Percentiles rank a stretch among this genome's conserved stretches.
phyloP scores from a whole-genome alignment of 2,329 filamentous ascomycete genomes.

The Tympanopsis confertula region DNA sequence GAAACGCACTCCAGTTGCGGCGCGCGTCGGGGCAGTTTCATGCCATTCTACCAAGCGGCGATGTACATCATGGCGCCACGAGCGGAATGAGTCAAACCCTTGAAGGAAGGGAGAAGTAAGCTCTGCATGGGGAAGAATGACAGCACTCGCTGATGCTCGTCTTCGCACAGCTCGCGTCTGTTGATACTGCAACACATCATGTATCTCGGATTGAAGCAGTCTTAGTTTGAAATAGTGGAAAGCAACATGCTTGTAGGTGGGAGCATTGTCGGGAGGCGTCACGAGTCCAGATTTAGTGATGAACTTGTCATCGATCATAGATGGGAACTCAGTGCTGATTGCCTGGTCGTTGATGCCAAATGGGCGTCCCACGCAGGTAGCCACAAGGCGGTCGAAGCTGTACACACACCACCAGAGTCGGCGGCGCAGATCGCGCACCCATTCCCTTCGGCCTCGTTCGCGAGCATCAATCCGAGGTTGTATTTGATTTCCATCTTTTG shows the following conservation, averaged over 20 bases:
- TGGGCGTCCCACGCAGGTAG: conserved; percentile 82
- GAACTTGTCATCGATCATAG: conserved; percentile 73
- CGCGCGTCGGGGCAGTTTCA: conserved; percentile 62
- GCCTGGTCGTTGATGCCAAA: conserved; percentile 95
- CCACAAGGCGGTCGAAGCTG: conserved; percentile 86
- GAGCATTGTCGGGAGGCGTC: conserved; percentile 42
- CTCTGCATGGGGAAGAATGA: conserved; percentile 66
- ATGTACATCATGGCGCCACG: conserved; percentile 83
- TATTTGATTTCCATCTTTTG: conserved; percentile 16
- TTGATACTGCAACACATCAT: conserved; percentile 86
- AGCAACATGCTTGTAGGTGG: conserved; percentile 82
- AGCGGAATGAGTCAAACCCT: conserved; percentile 73
- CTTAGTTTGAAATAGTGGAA: conserved; percentile 87
- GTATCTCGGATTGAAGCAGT: conserved; percentile 82
- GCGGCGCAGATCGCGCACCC: conserved; percentile 73
- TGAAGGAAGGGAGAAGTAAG: conserved; percentile 77
- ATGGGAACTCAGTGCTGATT: conserved; percentile 90
- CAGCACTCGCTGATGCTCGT: conserved; percentile 48
- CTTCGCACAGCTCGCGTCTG: conserved; percentile 70
- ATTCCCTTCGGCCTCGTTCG: conserved; percentile 63
- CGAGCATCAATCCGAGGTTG: conserved; percentile 21
- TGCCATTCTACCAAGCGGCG: conserved; percentile 77
- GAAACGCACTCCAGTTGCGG: conserved; percentile 78
- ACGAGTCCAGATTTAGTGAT: conserved; percentile 72
- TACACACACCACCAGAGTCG: conserved; percentile 97